These are phyloP conservation scores for Ceratobasidium papillatum DNA, from an alignment of 1,284 basidiomycete genomes.

Conservation along the genomic window DNA sequence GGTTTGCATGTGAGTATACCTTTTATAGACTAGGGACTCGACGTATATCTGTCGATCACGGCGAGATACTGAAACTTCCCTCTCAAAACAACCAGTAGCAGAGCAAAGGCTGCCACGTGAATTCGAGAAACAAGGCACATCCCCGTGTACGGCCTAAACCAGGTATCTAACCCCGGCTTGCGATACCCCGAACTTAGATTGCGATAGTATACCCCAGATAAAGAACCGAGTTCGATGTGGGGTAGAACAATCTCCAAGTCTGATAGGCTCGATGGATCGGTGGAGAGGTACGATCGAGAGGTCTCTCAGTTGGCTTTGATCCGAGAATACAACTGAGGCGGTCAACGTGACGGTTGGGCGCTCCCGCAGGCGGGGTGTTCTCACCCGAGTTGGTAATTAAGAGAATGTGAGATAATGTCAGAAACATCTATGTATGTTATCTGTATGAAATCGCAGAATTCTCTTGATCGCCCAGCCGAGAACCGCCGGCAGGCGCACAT, in stretches of 20 bases:
- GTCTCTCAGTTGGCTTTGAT: neutral
- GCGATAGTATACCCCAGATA: neutral
- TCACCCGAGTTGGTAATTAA: neutral
- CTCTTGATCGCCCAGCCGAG: neutral
- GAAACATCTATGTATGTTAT: neutral
- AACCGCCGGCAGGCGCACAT: neutral
- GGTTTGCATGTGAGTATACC: no score
- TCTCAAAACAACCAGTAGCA: neutral
- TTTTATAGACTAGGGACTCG: no score
- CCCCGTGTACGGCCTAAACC: neutral
- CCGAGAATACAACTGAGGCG: neutral
- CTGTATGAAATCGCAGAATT: neutral
- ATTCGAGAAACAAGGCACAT: neutral
- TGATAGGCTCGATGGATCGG: constrained; percentile 7
- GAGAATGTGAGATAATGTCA: neutral
- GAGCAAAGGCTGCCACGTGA: neutral
- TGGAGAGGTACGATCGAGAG: neutral
- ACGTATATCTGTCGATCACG: neutral
- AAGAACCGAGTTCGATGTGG: neutral
- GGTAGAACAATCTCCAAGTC: neutral
- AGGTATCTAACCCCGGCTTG: neutral
- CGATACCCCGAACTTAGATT: no score
- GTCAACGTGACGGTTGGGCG: neutral
- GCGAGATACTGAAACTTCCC: neutral
- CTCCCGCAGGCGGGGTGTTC: neutral